phyloP scores from a whole-genome alignment of 2,329 filamentous ascomycete genomes.

The Cytospora piceae region DNA sequence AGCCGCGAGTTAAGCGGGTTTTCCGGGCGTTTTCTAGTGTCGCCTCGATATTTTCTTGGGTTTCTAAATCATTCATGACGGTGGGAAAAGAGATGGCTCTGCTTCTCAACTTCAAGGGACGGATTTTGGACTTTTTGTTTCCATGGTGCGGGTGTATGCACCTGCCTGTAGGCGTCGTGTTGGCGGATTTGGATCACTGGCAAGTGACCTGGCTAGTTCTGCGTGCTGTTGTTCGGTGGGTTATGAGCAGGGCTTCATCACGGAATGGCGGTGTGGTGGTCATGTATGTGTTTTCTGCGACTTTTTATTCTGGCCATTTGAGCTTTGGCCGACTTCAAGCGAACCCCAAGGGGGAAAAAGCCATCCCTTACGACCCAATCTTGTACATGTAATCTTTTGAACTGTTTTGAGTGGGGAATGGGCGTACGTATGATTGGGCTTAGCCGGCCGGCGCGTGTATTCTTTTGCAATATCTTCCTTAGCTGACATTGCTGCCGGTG shows the following conservation, averaged over 20 bases:
- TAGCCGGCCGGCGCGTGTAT: not conserved
- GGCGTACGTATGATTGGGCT: not conserved
- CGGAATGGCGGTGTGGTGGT: not conserved
- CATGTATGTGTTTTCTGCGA: not conserved
- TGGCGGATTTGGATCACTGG: conserved; percentile 2
- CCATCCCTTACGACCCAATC: not conserved
- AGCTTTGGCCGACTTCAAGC: not conserved
- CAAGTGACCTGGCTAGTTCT: not conserved
- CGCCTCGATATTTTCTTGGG: not conserved
- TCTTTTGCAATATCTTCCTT: not conserved
- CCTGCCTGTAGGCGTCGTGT: conserved; percentile 1
- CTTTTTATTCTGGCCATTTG: not conserved
- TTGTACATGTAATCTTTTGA: not conserved
- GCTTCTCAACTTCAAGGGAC: not conserved
- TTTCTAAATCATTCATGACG: not conserved
- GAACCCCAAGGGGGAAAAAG: not conserved
- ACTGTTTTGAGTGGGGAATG: not conserved
- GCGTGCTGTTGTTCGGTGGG: conserved; percentile 1
- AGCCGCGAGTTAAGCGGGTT: not conserved
- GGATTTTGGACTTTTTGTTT: not conserved
- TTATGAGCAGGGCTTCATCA: not conserved
- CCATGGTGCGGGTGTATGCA: not conserved
- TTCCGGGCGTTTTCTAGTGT: not conserved
- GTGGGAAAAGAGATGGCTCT: conserved; percentile 3
- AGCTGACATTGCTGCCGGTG: not conserved